Evolutionary conservation across 768 basidiomycete species (phyloP), one percentile per base, ranked within the genome.

Genomic region (Mycena sanguinolenta): DNA sequence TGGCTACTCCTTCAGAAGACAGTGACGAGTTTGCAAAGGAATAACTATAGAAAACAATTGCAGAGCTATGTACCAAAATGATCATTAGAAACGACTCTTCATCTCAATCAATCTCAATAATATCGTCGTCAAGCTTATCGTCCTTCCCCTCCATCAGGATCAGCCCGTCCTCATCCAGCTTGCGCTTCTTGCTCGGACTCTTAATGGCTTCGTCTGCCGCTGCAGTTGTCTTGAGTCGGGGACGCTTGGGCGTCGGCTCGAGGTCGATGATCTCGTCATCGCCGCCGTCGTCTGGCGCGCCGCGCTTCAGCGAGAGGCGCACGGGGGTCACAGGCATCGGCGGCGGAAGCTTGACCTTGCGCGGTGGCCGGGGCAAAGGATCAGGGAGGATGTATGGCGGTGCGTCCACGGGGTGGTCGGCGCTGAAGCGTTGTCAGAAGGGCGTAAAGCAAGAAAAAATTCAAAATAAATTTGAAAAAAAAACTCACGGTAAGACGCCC

Each of bases 91-190:
- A 23, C 28, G 4, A 14, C 19, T n/a, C n/a, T 34, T 10, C 32
- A 34, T 34, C 23, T 86, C 80, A 87, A 75, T 91, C 88, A 72
- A 90, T 85, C 77, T 81, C 86, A 61, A 91, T 90, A 14, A 90
- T 78, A 70, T 91, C 90, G 27, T 87, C 90, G 38, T 84, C 85
- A 34, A 90, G 77, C 73, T 78, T 75, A 71, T 90, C 90, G 65
- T 88, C 83, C 38, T 82, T 84, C 14, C 83, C 81, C 36, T 93
- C 92, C 77, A 95, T 79, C 74, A 94, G 71, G 38, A 95, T 77
- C 53, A 95, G 75, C 12, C 94, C 94, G 64, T 95, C 93, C 75
- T 92, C 90, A 55, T 95, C 94, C 65, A 95, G 76, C 71, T 82
- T 79, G 65, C 88, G 80, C 74, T 86, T 88, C 81, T 93, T 92